Evolutionary conservation across 257 asterid species (phyloP), one percentile per base, ranked within the genome.

Genomic region (Rubia yunnanensis): DNA sequence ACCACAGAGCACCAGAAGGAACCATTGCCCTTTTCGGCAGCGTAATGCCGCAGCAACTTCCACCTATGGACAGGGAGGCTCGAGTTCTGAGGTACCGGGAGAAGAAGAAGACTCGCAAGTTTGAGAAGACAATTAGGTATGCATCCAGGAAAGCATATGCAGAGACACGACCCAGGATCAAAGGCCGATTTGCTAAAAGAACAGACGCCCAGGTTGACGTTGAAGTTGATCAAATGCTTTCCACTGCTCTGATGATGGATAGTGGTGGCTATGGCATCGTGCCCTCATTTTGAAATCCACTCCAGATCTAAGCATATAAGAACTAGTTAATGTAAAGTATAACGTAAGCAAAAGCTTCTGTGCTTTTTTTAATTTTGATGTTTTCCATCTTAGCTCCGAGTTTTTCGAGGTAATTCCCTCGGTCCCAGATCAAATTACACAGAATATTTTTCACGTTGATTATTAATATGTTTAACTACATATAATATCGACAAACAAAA

Each of bases 131-230:
- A 14, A 90, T 90, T 5, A 60, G 97, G 69, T 90, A 90, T 24
- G 97, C 97, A 0, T 87, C 97, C 4, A 71, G 97, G 69, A 90
- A 90, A 76, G 97, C 97, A 5, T 90, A 90, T 34, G 97, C 97
- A 15, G 97, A 90, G 50, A 87, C 85, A 0, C 77, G 97, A 67
- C 97, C 97, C 7, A 80, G 97, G 69, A 73, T 90, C 55, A 90
- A 87, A 79, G 97, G 97, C 3, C 84, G 97, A 5, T 90, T 90
- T 49, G 96, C 91, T 0, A 90, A 90, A 39, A 70, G 92, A 69
- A 77, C 81, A n/a, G 85, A 73, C 30, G 76, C 54, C 0, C 79
- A 78, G 35, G 72, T 60, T 18, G 80, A 79, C 32, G 71, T 63
- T 27, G 84, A 85, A 78, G 83, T 79, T 18, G 86, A 86, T 50